Percentiles rank a stretch among this genome's conserved stretches.
These are phyloP conservation scores for Alternaria ethzedia DNA, from an alignment of 2,329 filamentous ascomycete genomes.

Conservation along the genomic window DNA sequence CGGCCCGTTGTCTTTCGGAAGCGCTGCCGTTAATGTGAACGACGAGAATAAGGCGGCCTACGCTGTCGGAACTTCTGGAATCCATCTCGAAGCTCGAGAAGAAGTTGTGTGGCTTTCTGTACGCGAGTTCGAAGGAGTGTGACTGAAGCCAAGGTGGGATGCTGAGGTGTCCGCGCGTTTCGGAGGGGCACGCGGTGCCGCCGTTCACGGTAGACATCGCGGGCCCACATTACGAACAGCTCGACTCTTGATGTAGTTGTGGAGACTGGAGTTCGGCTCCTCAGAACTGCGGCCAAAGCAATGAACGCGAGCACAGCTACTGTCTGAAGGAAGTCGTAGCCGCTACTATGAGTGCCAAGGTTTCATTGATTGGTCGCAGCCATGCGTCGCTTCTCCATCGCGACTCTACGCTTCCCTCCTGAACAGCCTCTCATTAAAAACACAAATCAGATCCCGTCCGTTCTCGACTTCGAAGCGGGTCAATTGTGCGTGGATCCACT, in stretches of 20 bases:
- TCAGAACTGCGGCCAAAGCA: conserved; percentile 1
- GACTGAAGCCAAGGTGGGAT: neutral
- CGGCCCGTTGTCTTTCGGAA: conserved; percentile 20
- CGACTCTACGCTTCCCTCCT: neutral
- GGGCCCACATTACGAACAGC: conserved; percentile 5
- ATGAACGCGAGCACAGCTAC: neutral
- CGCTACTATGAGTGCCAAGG: conserved; percentile 5
- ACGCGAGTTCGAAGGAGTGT: conserved; percentile 7
- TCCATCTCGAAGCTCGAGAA: conserved; percentile 16
- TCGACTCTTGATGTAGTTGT: neutral
- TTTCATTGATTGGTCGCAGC: neutral
- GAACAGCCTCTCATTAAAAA: conserved; percentile 1
- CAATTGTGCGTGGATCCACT: conserved; percentile 1
- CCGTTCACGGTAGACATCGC: neutral
- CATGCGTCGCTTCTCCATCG: neutral
- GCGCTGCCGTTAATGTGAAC: conserved; percentile 23
- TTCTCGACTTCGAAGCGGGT: neutral
- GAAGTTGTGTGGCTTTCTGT: neutral
- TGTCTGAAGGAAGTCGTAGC: neutral
- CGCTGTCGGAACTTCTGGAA: conserved; percentile 23
- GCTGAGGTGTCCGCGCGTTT: conserved; percentile 12
- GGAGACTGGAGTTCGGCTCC: neutral
- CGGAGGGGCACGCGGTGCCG: conserved; percentile 5
- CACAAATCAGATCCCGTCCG: neutral
- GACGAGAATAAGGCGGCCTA: conserved; percentile 17